Evolutionary conservation across 2,329 filamentous ascomycete species (phyloP), one percentile per base, ranked within the genome.

Genomic region (Periglandula ipomoeae): DNA sequence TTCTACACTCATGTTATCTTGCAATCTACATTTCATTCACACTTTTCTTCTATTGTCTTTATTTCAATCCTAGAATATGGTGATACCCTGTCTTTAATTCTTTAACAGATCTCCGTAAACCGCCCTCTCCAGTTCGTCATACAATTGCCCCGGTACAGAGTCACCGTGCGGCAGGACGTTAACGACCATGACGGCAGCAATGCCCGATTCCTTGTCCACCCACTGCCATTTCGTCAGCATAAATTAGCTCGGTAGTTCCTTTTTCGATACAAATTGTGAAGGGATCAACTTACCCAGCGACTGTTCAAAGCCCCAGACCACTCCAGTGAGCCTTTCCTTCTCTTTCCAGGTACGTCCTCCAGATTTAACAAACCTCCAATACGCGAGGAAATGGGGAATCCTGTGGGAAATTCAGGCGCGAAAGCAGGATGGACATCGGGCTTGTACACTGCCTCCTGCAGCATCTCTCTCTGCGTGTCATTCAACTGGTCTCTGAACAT

Each of bases 301-400:
- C 64, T 60, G 49, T 72, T 72, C 20, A 56, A 57, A 50, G 67
- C 63, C 30, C 71, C 71, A n/a, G 59, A 59, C 70, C 71, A 74
- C 58, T 64, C 68, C 48, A 74, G 50, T 30, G 68, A 72, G 0
- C 70, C 70, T 53, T 63, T 66, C 42, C 56, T 61, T 34, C 71
- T 59, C 61, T 69, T 70, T 0, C 65, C 67, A 0, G 64, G 61
- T 7, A 66, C 58, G 47, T 72, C 65, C 23, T 62, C 60, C 51
- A 66, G 48, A 46, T 69, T 71, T 40, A 73, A 53, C 24, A 68
- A 54, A 4, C 70, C 71, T 4, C 61, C 62, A 8, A 72, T 55
- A 1, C 69, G 67, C 39, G 68, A 60, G 47, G 68, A 64, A 4
- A 72, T 48, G n/a, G 56, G 55, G 41, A 60, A 55, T 2, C 56